These are phyloP conservation scores for Tagetes erecta DNA, from an alignment of 129 eudicot genomes.

Conservation along the genomic window DNA sequence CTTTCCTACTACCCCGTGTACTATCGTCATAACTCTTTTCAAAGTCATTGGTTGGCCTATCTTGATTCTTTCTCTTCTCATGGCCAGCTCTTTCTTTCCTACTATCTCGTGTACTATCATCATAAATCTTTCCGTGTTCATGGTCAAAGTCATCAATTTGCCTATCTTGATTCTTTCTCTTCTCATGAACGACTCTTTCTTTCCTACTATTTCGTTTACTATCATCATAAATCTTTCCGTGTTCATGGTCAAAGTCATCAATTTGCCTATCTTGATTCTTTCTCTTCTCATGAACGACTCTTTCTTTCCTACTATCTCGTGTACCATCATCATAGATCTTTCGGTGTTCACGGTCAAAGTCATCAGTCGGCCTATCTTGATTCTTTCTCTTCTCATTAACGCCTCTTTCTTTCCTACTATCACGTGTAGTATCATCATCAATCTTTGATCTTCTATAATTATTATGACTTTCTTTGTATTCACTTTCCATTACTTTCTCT, in stretches of 20 bases:
- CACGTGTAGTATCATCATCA: constrained; percentile 27
- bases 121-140: constrained; percentile 16
- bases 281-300: no score
- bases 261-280: no score
- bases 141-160: constrained; percentile 34
- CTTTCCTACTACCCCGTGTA: no score
- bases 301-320: no score
- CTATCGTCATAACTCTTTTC: not conserved
- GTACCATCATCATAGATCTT: no score
- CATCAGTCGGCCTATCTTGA: constrained; percentile 35
- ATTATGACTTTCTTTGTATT: constrained; percentile 35
- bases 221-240: constrained; percentile 26
- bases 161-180: constrained; percentile 44
- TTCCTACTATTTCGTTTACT: constrained; percentile 31
- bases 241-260: no score
- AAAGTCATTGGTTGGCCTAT: constrained; percentile 35
- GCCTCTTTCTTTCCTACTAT: constrained; percentile 41
- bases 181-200: constrained; percentile 44
- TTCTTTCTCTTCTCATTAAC: constrained; percentile 46
- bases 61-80: constrained; percentile 47
- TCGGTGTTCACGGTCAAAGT: constrained; percentile 38
- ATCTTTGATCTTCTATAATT: constrained; percentile 40
- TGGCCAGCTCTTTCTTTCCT: constrained; percentile 42
- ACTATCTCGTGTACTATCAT: constrained; percentile 32
- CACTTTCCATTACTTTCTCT: constrained; percentile 42